Evolutionary conservation across 768 basidiomycete genomes (phyloP).

Genomic region (Pisolithus microcarpus): DNA sequence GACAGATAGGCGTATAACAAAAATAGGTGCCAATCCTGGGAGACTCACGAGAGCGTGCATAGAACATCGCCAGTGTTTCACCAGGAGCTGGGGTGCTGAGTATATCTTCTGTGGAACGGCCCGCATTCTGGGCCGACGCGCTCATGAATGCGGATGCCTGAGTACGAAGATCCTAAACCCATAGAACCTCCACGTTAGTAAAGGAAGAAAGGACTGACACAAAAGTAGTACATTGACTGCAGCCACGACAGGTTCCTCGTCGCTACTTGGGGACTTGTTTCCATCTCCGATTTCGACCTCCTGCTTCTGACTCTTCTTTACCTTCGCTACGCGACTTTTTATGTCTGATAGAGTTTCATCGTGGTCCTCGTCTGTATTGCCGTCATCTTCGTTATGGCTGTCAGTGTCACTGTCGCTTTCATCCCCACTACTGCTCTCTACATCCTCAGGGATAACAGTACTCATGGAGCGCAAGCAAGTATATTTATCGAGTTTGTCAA

Average conservation of each 20-base stretch:
- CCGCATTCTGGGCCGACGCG: constrained; percentile 46
- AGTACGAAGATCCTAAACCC: constrained; percentile 29
- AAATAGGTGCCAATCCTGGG: not conserved
- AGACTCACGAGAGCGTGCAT: constrained; percentile 66
- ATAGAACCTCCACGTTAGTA: not conserved
- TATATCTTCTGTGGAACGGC: constrained; percentile 59
- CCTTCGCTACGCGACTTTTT: not conserved
- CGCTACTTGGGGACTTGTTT: constrained; percentile 14
- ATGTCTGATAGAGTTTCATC: constrained; percentile 1
- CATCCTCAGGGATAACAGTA: constrained; percentile 54
- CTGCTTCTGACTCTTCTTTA: constrained; percentile 9
- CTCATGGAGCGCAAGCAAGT: constrained; percentile 64
- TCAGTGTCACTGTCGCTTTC: constrained; percentile 54
- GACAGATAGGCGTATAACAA: not conserved
- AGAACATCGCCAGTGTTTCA: constrained; percentile 79
- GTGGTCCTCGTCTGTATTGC: constrained; percentile 34
- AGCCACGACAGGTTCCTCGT: constrained; percentile 9
- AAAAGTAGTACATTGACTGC: constrained; percentile 5
- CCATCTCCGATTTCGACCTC: constrained; percentile 27
- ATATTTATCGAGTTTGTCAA: constrained; percentile 82
- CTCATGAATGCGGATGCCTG: constrained; percentile 54
- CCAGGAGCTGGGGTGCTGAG: constrained; percentile 78
- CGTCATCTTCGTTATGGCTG: constrained; percentile 45
- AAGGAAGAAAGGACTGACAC: not conserved
- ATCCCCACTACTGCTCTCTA: constrained; percentile 54